Evolutionary conservation across 257 asterid genomes (phyloP).

Genomic region (Solanum dulcamara): DNA sequence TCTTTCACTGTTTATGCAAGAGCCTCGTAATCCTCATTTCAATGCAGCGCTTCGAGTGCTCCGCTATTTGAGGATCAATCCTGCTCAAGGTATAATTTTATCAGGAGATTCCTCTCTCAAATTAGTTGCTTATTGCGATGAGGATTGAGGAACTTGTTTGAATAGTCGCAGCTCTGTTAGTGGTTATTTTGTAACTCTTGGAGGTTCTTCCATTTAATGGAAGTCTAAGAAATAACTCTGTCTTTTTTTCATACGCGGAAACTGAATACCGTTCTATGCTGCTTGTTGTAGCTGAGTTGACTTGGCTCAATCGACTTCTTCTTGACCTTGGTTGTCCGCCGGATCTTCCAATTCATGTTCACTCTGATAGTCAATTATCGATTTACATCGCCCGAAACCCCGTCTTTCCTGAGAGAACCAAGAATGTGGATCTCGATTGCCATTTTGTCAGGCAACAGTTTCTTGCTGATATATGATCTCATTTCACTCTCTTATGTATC

Average conservation of each 20-base stretch:
- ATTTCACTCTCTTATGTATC: too few relatives aligned
- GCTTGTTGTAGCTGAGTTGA: background rate
- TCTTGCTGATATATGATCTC: too few relatives aligned
- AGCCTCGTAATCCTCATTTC: background rate
- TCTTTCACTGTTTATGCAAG: background rate
- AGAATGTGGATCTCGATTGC: too few relatives aligned
- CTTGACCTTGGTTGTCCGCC: background rate
- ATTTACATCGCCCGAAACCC: too few relatives aligned
- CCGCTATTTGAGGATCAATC: background rate
- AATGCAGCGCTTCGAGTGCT: background rate
- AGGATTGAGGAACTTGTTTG: background rate
- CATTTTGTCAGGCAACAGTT: too few relatives aligned
- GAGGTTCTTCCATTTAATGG: background rate
- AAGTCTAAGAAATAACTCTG: background rate
- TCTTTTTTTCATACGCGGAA: too few relatives aligned
- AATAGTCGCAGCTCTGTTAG: background rate
- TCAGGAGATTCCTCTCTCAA: background rate
- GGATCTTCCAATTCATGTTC: background rate
- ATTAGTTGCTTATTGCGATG: background rate
- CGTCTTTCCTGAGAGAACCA: too few relatives aligned
- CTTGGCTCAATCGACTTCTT: background rate
- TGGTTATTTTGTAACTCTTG: background rate
- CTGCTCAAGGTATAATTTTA: background rate
- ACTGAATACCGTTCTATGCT: background rate
- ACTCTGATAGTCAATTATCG: background rate